phyloP scores from a whole-genome alignment of 1,139 yeast genomes.

The Candida tropicalis region DNA sequence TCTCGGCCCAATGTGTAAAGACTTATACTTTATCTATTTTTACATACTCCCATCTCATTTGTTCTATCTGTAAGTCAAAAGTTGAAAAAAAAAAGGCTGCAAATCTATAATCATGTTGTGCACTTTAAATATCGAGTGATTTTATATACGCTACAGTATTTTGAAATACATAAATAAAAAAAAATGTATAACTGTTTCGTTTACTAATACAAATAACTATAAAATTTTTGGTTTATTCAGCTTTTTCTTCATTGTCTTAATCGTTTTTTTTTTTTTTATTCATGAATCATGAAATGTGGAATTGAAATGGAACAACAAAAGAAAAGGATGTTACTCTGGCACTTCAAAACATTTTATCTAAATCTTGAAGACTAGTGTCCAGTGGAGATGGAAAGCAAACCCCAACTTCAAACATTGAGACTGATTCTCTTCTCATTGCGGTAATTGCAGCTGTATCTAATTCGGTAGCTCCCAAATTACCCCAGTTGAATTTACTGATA shows the following conservation, averaged over 20 bases:
- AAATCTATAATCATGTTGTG: background rate
- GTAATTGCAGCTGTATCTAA: constrained; percentile 2
- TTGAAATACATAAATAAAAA: background rate
- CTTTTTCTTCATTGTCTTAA: too few species aligned
- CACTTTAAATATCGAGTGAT: too few species aligned
- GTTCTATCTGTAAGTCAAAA: too few species aligned
- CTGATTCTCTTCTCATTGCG: constrained; percentile 4
- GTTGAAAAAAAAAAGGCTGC: constrained; percentile 3
- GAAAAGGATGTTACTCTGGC: too few species aligned
- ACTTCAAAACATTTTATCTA: background rate
- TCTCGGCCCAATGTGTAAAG: background rate
- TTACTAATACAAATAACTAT: constrained; percentile 4
- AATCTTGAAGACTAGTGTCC: constrained; percentile 3
- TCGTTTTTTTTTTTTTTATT: background rate
- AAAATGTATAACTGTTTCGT: background rate
- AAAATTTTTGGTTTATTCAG: background rate
- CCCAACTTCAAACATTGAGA: constrained; percentile 3
- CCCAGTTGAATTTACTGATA: constrained; percentile 4
- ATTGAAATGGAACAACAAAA: too few species aligned
- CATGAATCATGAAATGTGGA: background rate
- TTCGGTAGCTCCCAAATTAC: constrained; percentile 2
- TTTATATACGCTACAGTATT: too few species aligned
- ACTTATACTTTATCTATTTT: background rate
- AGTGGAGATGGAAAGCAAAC: constrained; percentile 2
- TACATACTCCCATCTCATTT: too few species aligned